Percentiles rank a stretch among this genome's conserved stretches.
phyloP scores from a whole-genome alignment of 1,284 basidiomycete genomes.

The Sutorius eximius region DNA sequence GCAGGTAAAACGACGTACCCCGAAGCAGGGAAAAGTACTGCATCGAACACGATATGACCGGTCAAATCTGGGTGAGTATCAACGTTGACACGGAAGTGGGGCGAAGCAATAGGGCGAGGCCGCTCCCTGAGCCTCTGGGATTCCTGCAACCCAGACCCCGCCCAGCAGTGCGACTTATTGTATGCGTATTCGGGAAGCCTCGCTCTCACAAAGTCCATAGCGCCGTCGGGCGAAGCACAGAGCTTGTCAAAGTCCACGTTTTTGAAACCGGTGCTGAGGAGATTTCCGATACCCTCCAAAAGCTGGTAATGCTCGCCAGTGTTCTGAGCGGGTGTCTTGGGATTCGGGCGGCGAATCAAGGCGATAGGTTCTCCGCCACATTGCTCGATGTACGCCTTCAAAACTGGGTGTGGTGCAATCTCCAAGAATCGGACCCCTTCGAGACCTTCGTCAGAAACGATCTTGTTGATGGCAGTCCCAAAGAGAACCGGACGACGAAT shows the following conservation, averaged over 20 bases:
- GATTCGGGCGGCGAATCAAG: constrained; percentile 31
- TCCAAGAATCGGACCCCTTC: constrained; percentile 30
- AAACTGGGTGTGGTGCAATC: constrained; percentile 33
- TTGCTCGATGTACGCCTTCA: constrained; percentile 33
- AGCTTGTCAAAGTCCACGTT: constrained; percentile 26
- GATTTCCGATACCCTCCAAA: constrained; percentile 30
- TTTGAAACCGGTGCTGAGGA: constrained; percentile 28
- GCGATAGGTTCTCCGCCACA: constrained; percentile 32
- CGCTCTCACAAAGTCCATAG: constrained; percentile 10
- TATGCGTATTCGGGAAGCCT: constrained; percentile 21
- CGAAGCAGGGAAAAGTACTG: constrained; percentile 30
- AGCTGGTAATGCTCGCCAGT: constrained; percentile 33
- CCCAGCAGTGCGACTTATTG: constrained; percentile 21
- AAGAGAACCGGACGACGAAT: constrained; percentile 34
- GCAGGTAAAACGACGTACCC: constrained; percentile 16
- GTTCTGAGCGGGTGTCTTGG: constrained; percentile 29
- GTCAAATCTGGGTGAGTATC: constrained; percentile 31
- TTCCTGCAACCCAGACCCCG: constrained; percentile 19
- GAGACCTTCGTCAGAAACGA: constrained; percentile 28
- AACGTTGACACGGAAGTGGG: constrained; percentile 28
- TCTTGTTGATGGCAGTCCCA: constrained; percentile 33
- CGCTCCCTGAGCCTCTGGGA: constrained; percentile 25
- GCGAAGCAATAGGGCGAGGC: constrained; percentile 23
- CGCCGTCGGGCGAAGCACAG: constrained; percentile 22
- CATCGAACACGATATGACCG: constrained; percentile 32